These are phyloP conservation scores for Xerophyta viscosa DNA, from an alignment of 106 monocot species.

Conservation along the genomic window DNA sequence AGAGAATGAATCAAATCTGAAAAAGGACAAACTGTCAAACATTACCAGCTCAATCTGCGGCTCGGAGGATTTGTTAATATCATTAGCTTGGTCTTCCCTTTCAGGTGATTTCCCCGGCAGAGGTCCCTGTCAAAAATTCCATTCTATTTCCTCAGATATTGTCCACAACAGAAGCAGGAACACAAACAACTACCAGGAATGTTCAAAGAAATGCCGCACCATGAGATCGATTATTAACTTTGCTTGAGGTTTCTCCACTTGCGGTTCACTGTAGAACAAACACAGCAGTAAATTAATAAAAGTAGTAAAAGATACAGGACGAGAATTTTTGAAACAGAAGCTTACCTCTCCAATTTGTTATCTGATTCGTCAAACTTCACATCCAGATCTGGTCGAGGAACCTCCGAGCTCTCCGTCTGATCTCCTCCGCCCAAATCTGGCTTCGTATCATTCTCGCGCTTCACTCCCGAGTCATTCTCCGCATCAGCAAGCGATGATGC, in stretches of 20 bases:
- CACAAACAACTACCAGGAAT: slow-evolving; percentile 12
- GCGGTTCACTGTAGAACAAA: slow-evolving; percentile 29
- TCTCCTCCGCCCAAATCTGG: slow-evolving; percentile 10
- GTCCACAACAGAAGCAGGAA: not conserved
- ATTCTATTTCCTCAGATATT: not conserved
- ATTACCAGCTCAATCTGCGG: slow-evolving; percentile 54
- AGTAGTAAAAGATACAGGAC: not conserved
- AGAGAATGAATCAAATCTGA: no score
- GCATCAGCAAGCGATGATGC: no score
- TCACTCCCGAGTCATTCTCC: slow-evolving; percentile 1
- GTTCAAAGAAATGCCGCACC: slow-evolving; percentile 34
- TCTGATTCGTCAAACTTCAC: slow-evolving; percentile 21
- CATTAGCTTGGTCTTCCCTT: slow-evolving; percentile 31
- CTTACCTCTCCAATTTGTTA: slow-evolving; percentile 50
- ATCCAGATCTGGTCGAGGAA: slow-evolving; percentile 11
- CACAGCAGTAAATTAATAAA: no score
- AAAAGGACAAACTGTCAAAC: no score
- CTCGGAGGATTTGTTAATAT: slow-evolving; percentile 16
- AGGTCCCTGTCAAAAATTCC: slow-evolving; percentile 42
- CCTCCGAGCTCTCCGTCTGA: slow-evolving; percentile 13
- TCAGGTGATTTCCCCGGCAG: slow-evolving; percentile 66
- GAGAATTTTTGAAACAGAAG: not conserved
- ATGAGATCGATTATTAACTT: slow-evolving; percentile 86
- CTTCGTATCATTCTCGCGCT: slow-evolving; percentile 12
- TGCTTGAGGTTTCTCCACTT: slow-evolving; percentile 29